Percentiles rank a stretch among this genome's conserved stretches.
Evolutionary conservation across 2,329 filamentous ascomycete species (phyloP).

Genomic region (Colletotrichum brevisporum): DNA sequence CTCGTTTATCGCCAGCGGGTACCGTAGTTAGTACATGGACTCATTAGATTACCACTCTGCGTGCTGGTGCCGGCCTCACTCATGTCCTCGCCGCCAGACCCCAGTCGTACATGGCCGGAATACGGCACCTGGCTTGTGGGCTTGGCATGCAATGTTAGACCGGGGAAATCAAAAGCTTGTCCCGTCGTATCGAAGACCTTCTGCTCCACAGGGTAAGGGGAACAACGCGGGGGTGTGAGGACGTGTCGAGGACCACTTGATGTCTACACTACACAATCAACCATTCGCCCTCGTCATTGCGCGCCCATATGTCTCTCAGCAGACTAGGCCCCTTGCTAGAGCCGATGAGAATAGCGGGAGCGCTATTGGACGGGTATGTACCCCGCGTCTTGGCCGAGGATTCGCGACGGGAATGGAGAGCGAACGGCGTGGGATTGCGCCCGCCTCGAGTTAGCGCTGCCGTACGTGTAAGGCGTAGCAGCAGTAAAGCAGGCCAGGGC

Average conservation of each 20-base stretch:
- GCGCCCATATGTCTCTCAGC: conserved; percentile 3
- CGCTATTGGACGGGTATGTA: conserved; percentile 41
- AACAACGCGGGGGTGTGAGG: not conserved
- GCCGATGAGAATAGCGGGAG: conserved; percentile 28
- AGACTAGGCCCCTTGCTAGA: conserved; percentile 23
- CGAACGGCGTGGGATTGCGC: conserved; percentile 11
- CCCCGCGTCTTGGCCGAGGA: conserved; percentile 34
- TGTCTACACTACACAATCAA: conserved; percentile 4
- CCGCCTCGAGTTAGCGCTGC: conserved; percentile 22
- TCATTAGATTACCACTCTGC: not conserved
- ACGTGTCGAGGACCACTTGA: not conserved
- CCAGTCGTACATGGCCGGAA: conserved; percentile 23
- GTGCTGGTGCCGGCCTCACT: not conserved
- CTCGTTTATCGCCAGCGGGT: conserved; percentile 15
- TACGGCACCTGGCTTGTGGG: conserved; percentile 34
- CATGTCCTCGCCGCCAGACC: not conserved
- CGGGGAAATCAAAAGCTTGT: conserved; percentile 38
- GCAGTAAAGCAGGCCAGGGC: not conserved
- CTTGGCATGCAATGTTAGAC: conserved; percentile 29
- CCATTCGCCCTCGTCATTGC: conserved; percentile 31
- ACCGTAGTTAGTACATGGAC: too few species aligned
- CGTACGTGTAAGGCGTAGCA: conserved; percentile 11
- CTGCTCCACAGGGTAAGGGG: conserved; percentile 16
- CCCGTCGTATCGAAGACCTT: conserved; percentile 31
- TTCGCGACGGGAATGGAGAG: conserved; percentile 13